Evolutionary conservation across 1,139 yeast genomes (phyloP).

Genomic region (Candida labiduridarum): DNA sequence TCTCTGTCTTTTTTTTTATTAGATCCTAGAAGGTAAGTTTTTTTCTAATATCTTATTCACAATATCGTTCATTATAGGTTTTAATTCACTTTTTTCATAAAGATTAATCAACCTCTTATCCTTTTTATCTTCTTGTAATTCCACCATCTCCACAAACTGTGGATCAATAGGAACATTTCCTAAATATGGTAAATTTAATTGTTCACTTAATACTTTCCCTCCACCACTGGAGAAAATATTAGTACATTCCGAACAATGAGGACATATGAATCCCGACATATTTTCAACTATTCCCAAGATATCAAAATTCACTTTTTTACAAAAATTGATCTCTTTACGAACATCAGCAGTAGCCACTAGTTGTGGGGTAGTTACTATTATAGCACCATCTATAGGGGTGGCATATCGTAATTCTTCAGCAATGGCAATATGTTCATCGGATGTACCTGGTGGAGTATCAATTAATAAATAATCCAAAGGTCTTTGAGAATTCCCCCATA

Average conservation of each 20-base stretch:
- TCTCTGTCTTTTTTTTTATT: not conserved
- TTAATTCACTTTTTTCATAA: conserved; percentile 39
- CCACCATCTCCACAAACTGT: conserved; percentile 80
- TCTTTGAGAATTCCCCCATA: conserved; percentile 69
- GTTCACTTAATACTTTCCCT: conserved; percentile 70
- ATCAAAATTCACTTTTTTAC: conserved; percentile 46
- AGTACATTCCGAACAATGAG: conserved; percentile 88
- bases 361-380: conserved; percentile 52
- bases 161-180: conserved; percentile 96
- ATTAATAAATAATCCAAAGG: conserved; percentile 78
- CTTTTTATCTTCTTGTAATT: conserved; percentile 45
- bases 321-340: conserved; percentile 51
- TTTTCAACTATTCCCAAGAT: conserved; percentile 49
- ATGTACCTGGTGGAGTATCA: conserved; percentile 98
- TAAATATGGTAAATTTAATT: conserved; percentile 63
- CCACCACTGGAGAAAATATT: conserved; percentile 94
- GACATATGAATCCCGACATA: conserved; percentile 57
- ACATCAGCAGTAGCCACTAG: conserved; percentile 60
- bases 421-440: conserved; percentile 96
- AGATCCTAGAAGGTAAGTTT: conserved; percentile 35
- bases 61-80: conserved; percentile 55
- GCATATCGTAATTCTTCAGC: conserved; percentile 82
- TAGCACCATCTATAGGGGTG: conserved; percentile 49
- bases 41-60: conserved; percentile 46
- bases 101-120: conserved; percentile 33